Evolutionary conservation across 306 rosid species (phyloP).

Genomic region (Vigna angularis): DNA sequence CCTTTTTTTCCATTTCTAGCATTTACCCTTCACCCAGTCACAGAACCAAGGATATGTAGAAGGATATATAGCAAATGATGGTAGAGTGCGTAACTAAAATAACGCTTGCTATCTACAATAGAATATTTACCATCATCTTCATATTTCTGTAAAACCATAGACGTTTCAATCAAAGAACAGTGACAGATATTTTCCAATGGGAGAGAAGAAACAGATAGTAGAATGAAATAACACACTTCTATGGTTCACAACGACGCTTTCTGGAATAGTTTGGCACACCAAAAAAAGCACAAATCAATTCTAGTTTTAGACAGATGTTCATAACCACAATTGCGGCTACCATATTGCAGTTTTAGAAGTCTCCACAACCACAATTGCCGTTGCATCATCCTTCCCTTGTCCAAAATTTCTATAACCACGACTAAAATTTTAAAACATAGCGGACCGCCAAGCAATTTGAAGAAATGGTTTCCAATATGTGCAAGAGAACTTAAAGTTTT

Average conservation of each 20-base stretch:
- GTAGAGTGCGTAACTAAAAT: not conserved
- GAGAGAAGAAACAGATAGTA: conserved; percentile 3
- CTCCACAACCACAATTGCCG: not conserved
- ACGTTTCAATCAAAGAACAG: conserved; percentile 14
- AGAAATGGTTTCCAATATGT: not conserved
- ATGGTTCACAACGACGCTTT: not conserved
- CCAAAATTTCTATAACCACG: conserved; percentile 20
- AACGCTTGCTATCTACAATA: not conserved
- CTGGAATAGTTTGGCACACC: not conserved
- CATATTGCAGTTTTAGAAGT: not conserved
- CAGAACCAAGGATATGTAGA: too few relatives aligned
- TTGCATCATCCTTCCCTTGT: not conserved
- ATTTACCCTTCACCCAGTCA: too few relatives aligned
- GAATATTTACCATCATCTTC: conserved; percentile 9
- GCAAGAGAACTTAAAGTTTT: not conserved
- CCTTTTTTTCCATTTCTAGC: too few relatives aligned
- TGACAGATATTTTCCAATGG: not conserved
- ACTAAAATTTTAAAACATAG: not conserved
- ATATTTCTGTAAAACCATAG: not conserved
- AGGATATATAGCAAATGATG: conserved; percentile 5
- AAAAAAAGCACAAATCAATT: not conserved
- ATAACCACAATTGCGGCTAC: not conserved
- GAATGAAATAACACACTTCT: conserved; percentile 6
- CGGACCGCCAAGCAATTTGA: not conserved
- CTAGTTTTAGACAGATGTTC: not conserved